Conservation (phyloP, 768 basidiomycete genomes). For the Boletus speciosus region DNA sequence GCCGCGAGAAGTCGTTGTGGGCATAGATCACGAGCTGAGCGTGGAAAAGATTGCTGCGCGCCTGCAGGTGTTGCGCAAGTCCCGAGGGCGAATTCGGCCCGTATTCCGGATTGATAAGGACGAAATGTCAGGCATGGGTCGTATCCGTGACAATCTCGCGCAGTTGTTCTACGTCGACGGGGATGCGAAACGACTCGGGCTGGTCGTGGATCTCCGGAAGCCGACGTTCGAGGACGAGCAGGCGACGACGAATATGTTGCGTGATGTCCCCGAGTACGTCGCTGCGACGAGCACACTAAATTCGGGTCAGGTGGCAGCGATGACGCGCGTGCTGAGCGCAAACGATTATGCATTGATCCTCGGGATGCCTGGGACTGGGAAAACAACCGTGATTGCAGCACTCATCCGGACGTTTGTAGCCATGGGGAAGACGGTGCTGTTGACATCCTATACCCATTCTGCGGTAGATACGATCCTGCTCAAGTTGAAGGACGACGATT, state of each 20-base stretch:
- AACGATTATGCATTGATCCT: slow-evolving; percentile 89
- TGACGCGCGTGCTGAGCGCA: slow-evolving; percentile 71
- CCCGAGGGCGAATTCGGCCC: slow-evolving; percentile 9
- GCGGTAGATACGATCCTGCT: slow-evolving; percentile 96
- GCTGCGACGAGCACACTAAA: slow-evolving; percentile 51
- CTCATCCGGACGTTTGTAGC: slow-evolving; percentile 77
- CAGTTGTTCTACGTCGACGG: slow-evolving; percentile 81
- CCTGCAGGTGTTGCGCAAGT: slow-evolving; percentile 23
- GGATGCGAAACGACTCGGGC: slow-evolving; percentile 59
- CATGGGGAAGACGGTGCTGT: slow-evolving; percentile 80
- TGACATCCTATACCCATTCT: slow-evolving; percentile 95
- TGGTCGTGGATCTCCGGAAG: slow-evolving; percentile 76
- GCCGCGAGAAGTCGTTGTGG: slow-evolving; percentile 61
- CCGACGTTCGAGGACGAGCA: slow-evolving; percentile 57
- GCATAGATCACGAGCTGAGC: slow-evolving; percentile 79
- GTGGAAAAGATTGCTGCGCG: slow-evolving; percentile 44
- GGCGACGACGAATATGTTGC: slow-evolving; percentile 11
- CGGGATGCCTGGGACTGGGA: slow-evolving; percentile 99
- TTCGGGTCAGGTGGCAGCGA: slow-evolving; percentile 63
- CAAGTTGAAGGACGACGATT: slow-evolving; percentile 69
- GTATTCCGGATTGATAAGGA: slow-evolving; percentile 92
- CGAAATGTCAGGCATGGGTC: slow-evolving; percentile 84
- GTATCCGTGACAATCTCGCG: slow-evolving; percentile 88
- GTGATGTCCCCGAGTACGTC: slow-evolving; percentile 29
- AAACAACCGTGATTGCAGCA: slow-evolving; percentile 91